Percentiles rank a stretch among this genome's conserved stretches.
Conservation (phyloP, 1,284 basidiomycete genomes). For the Cryptococcus floricola region DNA sequence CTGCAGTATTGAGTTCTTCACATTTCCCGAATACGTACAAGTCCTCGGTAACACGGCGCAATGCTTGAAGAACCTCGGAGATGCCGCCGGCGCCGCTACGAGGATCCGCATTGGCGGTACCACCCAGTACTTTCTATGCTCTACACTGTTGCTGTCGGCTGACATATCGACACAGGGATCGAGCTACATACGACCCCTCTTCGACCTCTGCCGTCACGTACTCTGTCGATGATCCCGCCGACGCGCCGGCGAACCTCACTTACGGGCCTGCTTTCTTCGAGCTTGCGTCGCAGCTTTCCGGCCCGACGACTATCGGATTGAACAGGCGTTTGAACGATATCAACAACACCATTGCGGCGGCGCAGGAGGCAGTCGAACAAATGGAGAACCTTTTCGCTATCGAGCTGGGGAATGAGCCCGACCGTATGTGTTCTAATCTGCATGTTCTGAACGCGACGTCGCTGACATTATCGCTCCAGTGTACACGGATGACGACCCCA, state of each 20-base stretch:
- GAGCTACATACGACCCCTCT: conserved; percentile 49
- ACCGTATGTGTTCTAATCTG: conserved; percentile 36
- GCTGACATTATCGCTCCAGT: background rate
- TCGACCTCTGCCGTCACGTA: conserved; percentile 48
- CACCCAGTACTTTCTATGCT: conserved; percentile 46
- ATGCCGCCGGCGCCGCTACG: conserved; percentile 46
- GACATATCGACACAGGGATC: conserved; percentile 38
- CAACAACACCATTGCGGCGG: conserved; percentile 48
- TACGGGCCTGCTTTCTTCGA: conserved; percentile 47
- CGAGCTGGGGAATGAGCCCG: conserved; percentile 54
- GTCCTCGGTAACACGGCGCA: conserved; percentile 45
- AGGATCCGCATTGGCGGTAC: conserved; percentile 53
- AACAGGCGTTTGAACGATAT: conserved; percentile 52
- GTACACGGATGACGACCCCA: conserved; percentile 33
- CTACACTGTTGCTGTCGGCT: too few species aligned
- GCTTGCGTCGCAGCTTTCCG: conserved; percentile 45
- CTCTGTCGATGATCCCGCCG: conserved; percentile 48
- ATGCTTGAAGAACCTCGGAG: conserved; percentile 48
- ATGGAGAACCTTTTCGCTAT: conserved; percentile 50
- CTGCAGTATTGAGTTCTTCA: conserved; percentile 49
- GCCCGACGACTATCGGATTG: conserved; percentile 51
- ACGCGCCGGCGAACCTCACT: conserved; percentile 50
- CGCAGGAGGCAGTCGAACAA: conserved; percentile 39
- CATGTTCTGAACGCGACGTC: background rate
- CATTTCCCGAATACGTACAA: conserved; percentile 50